Base-by-base conservation (phyloP, 2,329 filamentous ascomycete genomes). In the Cryphonectria naterciae region DNA sequence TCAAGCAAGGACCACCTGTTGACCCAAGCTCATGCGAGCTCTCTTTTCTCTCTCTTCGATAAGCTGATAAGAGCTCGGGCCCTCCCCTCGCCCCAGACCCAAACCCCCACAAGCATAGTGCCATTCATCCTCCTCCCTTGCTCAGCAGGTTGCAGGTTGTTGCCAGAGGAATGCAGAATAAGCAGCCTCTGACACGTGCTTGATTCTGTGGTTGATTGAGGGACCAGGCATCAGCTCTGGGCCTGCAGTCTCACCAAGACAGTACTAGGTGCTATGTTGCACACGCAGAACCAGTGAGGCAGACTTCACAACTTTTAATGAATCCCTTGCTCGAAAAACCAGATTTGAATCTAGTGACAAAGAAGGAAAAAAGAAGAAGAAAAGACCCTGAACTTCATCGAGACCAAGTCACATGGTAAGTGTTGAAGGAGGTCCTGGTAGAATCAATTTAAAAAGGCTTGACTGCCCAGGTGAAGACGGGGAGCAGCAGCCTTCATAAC, bases 61-160 rank as follows among this genome's bases (percentile, higher is more conserved):
- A 68, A 61, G 54, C 52, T 41, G 66, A 68, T 68, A 68, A 68
- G 66, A 61, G 56, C 25, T 52, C 46, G 35, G 58, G 22, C 58
- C 56, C 8, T 61, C 25, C 19, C 32, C 19, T 37, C 10, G 32
- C 56, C 56, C 32, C 56, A 61, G 32, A 37, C 28, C 56, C 56
- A 19, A 5, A 37, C 32, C 56, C 17, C 5, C 13, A 25, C 6
- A 56, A 13, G n/a, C 25, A 28, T 56, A 17, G 54, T 32, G 5
- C 1, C 4, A 17, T 28, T 8, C 3, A 13, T 28, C 52, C 25
- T 39, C 43, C 46, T 58, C 54, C 54, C 54, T 58, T 58, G 54
- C 25, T 8, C 46, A 6, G 22, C 46, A 49, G 17, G 17, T 49
- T 49, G 46, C 46, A 49, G 46, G 46, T 1, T 58, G 54, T 4